A percentile compares a stretch with the other conserved stretches of the same genome.
phyloP scores from a whole-genome alignment of 1,139 yeast species.

The Lodderomyces theae region DNA sequence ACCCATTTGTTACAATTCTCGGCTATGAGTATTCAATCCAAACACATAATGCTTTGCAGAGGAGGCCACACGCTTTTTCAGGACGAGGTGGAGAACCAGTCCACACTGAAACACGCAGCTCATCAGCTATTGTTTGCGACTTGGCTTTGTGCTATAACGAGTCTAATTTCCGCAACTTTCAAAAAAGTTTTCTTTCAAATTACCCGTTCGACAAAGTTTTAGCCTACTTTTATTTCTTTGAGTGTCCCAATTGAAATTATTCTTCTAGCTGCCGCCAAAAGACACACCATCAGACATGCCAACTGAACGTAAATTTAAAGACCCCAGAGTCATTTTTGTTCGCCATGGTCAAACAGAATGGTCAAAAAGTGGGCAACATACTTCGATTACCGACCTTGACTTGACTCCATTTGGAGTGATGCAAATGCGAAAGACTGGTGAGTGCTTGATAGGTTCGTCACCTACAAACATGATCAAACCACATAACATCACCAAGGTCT shows the following conservation, averaged over 20 bases:
- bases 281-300: not conserved
- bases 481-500: constrained; percentile 55
- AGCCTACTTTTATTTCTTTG: not conserved
- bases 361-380: constrained; percentile 91
- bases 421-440: constrained; percentile 76
- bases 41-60: too few species aligned
- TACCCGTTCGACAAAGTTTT: not conserved
- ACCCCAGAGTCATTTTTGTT: constrained; percentile 76
- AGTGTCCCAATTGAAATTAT: not conserved
- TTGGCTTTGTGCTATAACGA: too few species aligned
- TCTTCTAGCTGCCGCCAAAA: not conserved
- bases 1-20: too few species aligned
- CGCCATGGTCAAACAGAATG: constrained; percentile 95
- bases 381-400: constrained; percentile 78
- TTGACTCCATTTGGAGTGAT: constrained; percentile 74
- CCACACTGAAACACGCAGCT: too few species aligned
- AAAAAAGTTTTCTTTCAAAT: not conserved
- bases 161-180: not conserved
- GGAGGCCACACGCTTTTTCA: too few species aligned
- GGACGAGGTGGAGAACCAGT: too few species aligned
- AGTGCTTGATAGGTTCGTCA: constrained; percentile 56
- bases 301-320: not conserved
- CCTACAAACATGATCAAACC: constrained; percentile 63
- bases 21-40: too few species aligned
- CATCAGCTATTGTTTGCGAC: too few species aligned